Percentiles rank a stretch among this genome's conserved stretches.
Conservation (phyloP, 768 basidiomycete genomes). For the Leccinum rimulosum region DNA sequence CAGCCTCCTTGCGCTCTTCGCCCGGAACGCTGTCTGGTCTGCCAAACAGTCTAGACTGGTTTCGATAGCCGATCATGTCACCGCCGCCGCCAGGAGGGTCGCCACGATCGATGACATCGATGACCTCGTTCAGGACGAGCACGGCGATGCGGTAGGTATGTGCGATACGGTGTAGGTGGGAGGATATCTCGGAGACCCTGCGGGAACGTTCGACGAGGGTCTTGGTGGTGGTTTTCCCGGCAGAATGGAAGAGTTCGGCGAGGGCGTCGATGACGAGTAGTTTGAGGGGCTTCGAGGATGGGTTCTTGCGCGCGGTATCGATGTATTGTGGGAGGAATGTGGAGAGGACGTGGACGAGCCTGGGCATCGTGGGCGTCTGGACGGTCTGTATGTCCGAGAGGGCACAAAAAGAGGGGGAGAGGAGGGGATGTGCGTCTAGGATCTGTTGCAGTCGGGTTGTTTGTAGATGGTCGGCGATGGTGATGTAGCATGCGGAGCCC, state of each 20-base stretch:
- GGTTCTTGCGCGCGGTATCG: conserved; percentile 27
- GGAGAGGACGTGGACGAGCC: conserved; percentile 54
- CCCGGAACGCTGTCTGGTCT: conserved; percentile 58
- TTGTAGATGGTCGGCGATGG: conserved; percentile 66
- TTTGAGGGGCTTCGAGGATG: conserved; percentile 56
- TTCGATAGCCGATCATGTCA: conserved; percentile 53
- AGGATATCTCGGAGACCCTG: conserved; percentile 63
- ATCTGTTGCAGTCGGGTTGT: conserved; percentile 71
- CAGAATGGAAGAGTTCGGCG: conserved; percentile 76
- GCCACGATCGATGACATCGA: conserved; percentile 62
- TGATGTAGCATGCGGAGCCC: conserved; percentile 76
- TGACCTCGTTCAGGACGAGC: conserved; percentile 86
- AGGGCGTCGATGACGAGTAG: conserved; percentile 87
- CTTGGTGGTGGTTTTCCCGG: conserved; percentile 53
- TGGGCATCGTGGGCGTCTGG: conserved; percentile 50
- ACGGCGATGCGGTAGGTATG: conserved; percentile 63
- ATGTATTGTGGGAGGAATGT: conserved; percentile 54
- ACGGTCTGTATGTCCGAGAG: conserved; percentile 64
- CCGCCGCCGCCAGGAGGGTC: conserved; percentile 5
- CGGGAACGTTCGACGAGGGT: conserved; percentile 74
- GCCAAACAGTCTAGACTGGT: conserved; percentile 76
- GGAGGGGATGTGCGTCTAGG: conserved; percentile 44
- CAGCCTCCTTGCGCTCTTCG: conserved; percentile 71
- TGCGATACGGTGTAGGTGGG: conserved; percentile 70
- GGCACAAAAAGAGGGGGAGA: conserved; percentile 42